Evolutionary conservation across 2,329 filamentous ascomycete genomes (phyloP).

Genomic region (Lecanicillium sp.): DNA sequence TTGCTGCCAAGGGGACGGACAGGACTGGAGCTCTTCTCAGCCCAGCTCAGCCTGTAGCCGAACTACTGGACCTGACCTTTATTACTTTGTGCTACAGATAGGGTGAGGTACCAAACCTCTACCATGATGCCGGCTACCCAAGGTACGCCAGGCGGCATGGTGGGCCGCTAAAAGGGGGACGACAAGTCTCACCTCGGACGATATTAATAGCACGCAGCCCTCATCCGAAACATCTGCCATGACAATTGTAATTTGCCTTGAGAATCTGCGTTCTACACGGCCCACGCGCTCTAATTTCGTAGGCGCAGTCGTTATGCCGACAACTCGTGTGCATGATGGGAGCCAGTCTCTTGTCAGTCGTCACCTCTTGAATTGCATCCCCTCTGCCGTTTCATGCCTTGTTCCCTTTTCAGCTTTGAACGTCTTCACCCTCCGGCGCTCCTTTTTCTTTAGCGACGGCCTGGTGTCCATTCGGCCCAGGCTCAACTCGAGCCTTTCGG

Average conservation of each 20-base stretch:
- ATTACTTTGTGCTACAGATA: neutral
- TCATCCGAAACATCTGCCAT: conserved; percentile 13
- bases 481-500: conserved; percentile 9
- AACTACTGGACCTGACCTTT: neutral
- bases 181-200: conserved; percentile 13
- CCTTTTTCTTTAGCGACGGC: conserved; percentile 1
- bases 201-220: conserved; percentile 14
- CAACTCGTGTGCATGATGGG: neutral
- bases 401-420: too few species aligned
- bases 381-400: too few species aligned
- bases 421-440: neutral
- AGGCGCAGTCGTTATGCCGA: conserved; percentile 7
- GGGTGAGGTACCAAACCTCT: neutral
- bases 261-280: conserved; percentile 1
- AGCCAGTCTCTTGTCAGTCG: too few species aligned
- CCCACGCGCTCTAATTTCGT: conserved; percentile 15
- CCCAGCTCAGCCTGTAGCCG: conserved; percentile 2
- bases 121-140: neutral
- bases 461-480: neutral
- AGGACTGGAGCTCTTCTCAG: neutral
- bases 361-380: too few species aligned
- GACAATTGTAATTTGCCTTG: conserved; percentile 11
- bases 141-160: neutral
- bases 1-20: too few species aligned
- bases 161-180: conserved; percentile 7